Evolutionary conservation across 371 early-diverging fungal genomes (phyloP), one percentile per base, ranked within the genome.

Genomic region (Zychaea mexicana): DNA sequence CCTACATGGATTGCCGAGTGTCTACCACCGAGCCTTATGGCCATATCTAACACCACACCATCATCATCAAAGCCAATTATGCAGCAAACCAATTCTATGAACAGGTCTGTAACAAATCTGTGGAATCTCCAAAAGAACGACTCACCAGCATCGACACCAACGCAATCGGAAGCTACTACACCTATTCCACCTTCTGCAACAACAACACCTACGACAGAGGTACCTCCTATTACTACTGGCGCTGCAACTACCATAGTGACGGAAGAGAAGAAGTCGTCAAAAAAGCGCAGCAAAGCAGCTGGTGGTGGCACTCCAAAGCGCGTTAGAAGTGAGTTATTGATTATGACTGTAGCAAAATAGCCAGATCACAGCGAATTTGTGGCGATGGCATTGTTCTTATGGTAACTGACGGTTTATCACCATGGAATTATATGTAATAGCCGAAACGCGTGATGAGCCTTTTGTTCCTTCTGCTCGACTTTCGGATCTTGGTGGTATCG

Each of bases 401-500:
- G n/a, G n/a, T n/a, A n/a, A n/a, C n/a, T n/a, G n/a, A n/a, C n/a
- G n/a, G n/a, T 7, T 42, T 42, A 42, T 42, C n/a, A n/a, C 3
- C 15, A 39, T 7, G 15, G 39, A 15, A 15, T 39, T 42, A 12
- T 12, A 17, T 42, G 4, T 42, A 12, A 12, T 60, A 77, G 78
- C 67, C 21, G 79, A 79, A 65, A 65, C 58, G 3, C 73, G 76
- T 62, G 80, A 75, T 4, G 70, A 70, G 67, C 70, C 82, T 47
- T 66, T 77, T 72, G 64, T 81, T 70, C 85, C 96, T 87, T 85
- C 84, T 2, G 79, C 90, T 4, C 77, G 86, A 45, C 76, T 96
- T 28, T 78, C 87, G 9, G 94, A 96, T 74, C 74, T 96, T 52
- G 97, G 95, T 66, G 97, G 98, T 5, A 91, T 98, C 39, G 97